A percentile compares a stretch with the other conserved stretches of the same genome.
phyloP scores from a whole-genome alignment of 441 rosid species.

The Caryocar brasiliense region DNA sequence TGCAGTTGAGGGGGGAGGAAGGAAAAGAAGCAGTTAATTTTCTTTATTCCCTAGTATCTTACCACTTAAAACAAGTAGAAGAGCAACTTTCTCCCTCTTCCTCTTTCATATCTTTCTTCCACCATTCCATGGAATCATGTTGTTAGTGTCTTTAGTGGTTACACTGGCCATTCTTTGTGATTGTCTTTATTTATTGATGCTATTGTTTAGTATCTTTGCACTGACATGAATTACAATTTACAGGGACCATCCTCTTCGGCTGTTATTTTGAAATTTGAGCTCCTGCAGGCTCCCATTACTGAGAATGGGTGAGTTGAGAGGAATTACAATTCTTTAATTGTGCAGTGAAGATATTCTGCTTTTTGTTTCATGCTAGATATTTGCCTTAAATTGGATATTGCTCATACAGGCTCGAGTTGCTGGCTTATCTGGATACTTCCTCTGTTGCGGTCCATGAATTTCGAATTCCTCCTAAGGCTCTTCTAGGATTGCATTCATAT shows the following conservation, averaged over 20 bases:
- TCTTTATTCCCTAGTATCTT: too few species aligned
- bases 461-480: constrained; percentile 88
- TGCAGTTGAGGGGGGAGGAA: too few species aligned
- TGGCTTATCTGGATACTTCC: constrained; percentile 40
- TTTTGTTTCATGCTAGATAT: too few species aligned
- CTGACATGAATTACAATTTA: constrained; percentile 8
- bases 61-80: too few species aligned
- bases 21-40: too few species aligned
- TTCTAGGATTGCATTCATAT: constrained; percentile 82
- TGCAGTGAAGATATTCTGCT: background rate
- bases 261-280: constrained; percentile 84
- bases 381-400: background rate
- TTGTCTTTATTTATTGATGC: too few species aligned
- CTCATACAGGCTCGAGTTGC: constrained; percentile 39
- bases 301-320: constrained; percentile 36
- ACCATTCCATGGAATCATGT: too few species aligned
- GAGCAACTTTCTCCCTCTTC: too few species aligned
- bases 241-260: constrained; percentile 73
- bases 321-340: constrained; percentile 2
- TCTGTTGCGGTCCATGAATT: constrained; percentile 75
- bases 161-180: too few species aligned
- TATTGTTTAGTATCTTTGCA: background rate
- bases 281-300: constrained; percentile 51
- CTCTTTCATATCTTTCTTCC: too few species aligned
- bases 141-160: too few species aligned